Conservation (phyloP, 805 yeast species). For the Nematodospora valgi region DNA sequence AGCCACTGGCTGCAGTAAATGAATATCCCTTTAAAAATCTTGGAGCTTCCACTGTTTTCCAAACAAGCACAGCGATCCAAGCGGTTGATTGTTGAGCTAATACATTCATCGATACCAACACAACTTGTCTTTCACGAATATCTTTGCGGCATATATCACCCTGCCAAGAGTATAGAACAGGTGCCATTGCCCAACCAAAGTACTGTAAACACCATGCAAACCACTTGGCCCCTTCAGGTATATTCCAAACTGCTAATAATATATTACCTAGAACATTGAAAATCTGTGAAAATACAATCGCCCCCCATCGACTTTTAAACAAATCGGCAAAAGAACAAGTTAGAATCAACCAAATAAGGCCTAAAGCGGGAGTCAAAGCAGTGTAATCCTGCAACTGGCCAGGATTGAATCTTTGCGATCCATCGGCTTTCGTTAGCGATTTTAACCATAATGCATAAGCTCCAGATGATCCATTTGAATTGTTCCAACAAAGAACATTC, state of each 20-base stretch:
- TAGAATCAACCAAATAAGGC: slow-evolving; percentile 36
- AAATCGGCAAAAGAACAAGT: slow-evolving; percentile 38
- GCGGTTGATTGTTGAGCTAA: slow-evolving; percentile 54
- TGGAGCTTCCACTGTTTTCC: slow-evolving; percentile 60
- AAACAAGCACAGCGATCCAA: slow-evolving; percentile 49
- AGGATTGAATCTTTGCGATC: slow-evolving; percentile 21
- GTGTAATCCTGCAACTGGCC: slow-evolving; percentile 40
- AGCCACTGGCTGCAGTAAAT: slow-evolving; percentile 46
- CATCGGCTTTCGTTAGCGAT: slow-evolving; percentile 23
- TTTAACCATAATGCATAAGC: slow-evolving; percentile 55
- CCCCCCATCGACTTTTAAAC: slow-evolving; percentile 50
- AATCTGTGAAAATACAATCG: slow-evolving; percentile 49
- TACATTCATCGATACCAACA: slow-evolving; percentile 54
- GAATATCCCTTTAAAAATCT: slow-evolving; percentile 52
- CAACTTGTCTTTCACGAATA: slow-evolving; percentile 52
- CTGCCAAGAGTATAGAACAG: slow-evolving; percentile 56
- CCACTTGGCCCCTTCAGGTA: slow-evolving; percentile 59
- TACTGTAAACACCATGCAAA: slow-evolving; percentile 59
- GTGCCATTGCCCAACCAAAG: slow-evolving; percentile 62
- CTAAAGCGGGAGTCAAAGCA: slow-evolving; percentile 46
- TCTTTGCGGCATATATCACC: slow-evolving; percentile 57
- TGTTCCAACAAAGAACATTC: slow-evolving; percentile 61
- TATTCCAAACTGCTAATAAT: slow-evolving; percentile 57
- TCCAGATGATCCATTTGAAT: slow-evolving; percentile 46
- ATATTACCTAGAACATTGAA: slow-evolving; percentile 54